Conservation (phyloP, 1,139 yeast genomes). For the Blastobotrys persicus region DNA sequence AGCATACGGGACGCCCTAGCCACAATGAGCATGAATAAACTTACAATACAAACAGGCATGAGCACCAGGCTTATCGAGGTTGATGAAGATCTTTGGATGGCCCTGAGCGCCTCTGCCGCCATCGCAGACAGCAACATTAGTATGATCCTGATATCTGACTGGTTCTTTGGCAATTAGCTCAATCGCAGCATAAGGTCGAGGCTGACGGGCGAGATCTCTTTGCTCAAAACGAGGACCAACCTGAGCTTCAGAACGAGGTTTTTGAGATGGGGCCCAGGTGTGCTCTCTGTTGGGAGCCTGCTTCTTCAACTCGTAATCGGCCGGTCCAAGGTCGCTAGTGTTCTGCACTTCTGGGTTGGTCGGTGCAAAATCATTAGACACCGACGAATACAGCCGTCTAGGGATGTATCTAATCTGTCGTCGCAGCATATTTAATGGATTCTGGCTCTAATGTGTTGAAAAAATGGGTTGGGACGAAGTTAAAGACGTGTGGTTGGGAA, state of each 20-base stretch:
- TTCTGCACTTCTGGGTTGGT: constrained; percentile 11
- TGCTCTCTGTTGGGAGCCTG: constrained; percentile 76
- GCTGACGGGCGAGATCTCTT: constrained; percentile 62
- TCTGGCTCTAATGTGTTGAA: constrained; percentile 8
- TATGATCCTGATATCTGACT: constrained; percentile 54
- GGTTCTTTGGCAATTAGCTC: constrained; percentile 78
- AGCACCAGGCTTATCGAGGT: constrained; percentile 71
- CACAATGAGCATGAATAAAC: no score
- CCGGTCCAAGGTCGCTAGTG: constrained; percentile 9
- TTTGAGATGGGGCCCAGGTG: constrained; percentile 74
- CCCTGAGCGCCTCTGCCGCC: constrained; percentile 80
- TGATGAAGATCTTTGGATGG: constrained; percentile 81
- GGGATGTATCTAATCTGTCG: constrained; percentile 11
- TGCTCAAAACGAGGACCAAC: constrained; percentile 71
- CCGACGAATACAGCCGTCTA: constrained; percentile 11
- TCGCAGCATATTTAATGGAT: constrained; percentile 13
- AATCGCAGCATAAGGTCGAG: constrained; percentile 81
- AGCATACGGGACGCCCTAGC: not conserved
- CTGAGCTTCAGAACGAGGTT: constrained; percentile 57
- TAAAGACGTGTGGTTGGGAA: constrained; percentile 3
- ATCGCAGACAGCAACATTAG: constrained; percentile 74
- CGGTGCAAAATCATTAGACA: constrained; percentile 1
- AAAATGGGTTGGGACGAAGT: constrained; percentile 5
- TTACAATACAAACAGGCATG: constrained; percentile 74
- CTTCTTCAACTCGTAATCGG: constrained; percentile 22